phyloP scores from a whole-genome alignment of 257 asterid species.

The Oldenlandia corymbosa region DNA sequence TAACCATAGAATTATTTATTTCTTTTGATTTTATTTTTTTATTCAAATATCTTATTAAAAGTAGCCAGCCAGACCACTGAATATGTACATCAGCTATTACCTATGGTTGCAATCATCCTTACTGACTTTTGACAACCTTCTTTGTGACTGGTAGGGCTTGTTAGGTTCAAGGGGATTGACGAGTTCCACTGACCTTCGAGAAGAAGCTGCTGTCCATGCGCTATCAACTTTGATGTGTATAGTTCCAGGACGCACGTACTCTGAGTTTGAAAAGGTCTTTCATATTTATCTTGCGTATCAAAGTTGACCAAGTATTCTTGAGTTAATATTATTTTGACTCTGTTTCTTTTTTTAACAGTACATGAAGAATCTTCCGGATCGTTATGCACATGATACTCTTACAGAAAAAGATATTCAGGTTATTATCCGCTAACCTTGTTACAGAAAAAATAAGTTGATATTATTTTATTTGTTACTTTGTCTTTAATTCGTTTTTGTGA shows the following conservation, averaged over 20 bases:
- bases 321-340: conserved; percentile 11
- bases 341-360: conserved; percentile 41
- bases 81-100: neutral
- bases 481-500: neutral
- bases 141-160: conserved; percentile 48
- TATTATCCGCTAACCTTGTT: neutral
- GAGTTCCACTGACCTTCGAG: conserved; percentile 58
- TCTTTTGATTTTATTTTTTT: neutral
- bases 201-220: conserved; percentile 73
- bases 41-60: neutral
- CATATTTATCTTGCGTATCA: conserved; percentile 12
- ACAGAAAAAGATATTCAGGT: conserved; percentile 91
- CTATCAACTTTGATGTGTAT: conserved; percentile 82
- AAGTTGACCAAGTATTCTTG: neutral
- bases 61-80: too few relatives aligned
- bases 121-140: neutral
- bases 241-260: conserved; percentile 70
- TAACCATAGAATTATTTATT: too few relatives aligned
- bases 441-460: neutral
- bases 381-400: conserved; percentile 56
- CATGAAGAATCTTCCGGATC: conserved; percentile 73
- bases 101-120: neutral
- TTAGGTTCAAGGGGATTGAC: conserved; percentile 68
- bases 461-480: too few relatives aligned
- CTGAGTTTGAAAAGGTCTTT: conserved; percentile 82